A percentile compares a stretch with the other conserved stretches of the same genome.
Conservation (phyloP, 768 basidiomycete genomes). For the Cystofilobasidium bisporidii region DNA sequence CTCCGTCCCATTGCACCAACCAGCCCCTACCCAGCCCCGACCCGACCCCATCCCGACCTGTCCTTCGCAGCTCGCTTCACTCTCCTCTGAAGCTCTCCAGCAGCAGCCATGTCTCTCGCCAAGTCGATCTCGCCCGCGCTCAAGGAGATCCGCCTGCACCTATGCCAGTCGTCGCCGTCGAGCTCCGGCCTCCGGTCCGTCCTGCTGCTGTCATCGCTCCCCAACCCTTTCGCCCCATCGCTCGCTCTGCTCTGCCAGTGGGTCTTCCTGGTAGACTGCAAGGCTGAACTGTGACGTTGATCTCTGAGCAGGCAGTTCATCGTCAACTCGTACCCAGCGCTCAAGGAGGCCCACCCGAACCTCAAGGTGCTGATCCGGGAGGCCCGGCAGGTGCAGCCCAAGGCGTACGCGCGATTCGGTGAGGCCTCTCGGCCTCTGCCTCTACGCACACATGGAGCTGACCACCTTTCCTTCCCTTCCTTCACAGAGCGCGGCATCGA, state of each 20-base stretch:
- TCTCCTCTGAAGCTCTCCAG: no score
- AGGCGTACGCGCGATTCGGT: slow-evolving; percentile 40
- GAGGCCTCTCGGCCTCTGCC: slow-evolving; percentile 18
- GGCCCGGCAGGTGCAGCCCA: slow-evolving; percentile 37
- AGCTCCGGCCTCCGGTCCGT: slow-evolving; percentile 38
- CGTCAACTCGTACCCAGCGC: slow-evolving; percentile 34
- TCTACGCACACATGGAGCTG: no score
- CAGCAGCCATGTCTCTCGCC: slow-evolving; percentile 39
- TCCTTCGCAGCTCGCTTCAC: no score
- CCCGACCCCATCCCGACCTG: no score
- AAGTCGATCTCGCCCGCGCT: slow-evolving; percentile 39
- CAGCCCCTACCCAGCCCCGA: no score
- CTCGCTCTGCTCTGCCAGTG: neutral
- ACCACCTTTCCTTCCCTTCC: neutral
- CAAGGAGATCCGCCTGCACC: slow-evolving; percentile 40
- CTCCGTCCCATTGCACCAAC: no score
- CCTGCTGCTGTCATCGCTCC: neutral
- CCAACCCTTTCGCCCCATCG: neutral
- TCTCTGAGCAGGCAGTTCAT: slow-evolving; percentile 37
- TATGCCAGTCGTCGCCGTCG: slow-evolving; percentile 37
- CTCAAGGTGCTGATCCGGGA: slow-evolving; percentile 40
- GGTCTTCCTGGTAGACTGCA: no score
- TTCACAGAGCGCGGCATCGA: slow-evolving; percentile 38
- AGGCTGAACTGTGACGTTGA: no score
- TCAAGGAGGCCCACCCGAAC: slow-evolving; percentile 40